Conservation (phyloP, 106 monocot species). For the Triglochin maritima region DNA sequence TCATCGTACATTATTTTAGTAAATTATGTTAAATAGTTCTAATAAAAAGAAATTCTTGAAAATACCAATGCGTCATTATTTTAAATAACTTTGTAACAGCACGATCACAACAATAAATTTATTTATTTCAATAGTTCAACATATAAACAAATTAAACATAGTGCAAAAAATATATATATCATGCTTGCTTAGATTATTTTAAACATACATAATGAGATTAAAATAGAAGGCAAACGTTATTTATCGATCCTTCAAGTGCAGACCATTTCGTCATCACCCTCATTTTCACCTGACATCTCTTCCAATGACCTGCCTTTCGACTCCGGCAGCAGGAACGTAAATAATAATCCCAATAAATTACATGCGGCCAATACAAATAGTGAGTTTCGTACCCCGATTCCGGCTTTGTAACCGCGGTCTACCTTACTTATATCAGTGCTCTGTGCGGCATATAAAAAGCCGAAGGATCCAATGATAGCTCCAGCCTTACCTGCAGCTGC, state of each 20-base stretch:
- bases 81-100: no score
- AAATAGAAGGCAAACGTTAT: no score
- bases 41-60: no score
- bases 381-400: constrained; percentile 13
- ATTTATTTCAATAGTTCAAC: no score
- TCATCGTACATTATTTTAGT: no score
- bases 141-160: no score
- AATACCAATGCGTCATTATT: no score
- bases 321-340: constrained; percentile 15
- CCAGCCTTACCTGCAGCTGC: constrained; percentile 51
- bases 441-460: constrained; percentile 14
- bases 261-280: not conserved
- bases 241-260: not conserved
- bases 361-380: constrained; percentile 11
- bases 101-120: no score
- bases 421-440: not conserved
- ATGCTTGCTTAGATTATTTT: no score
- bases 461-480: constrained; percentile 29
- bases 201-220: no score
- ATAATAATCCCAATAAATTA: constrained; percentile 5
- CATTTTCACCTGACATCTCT: constrained; percentile 17
- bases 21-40: no score
- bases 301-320: constrained; percentile 20
- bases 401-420: constrained; percentile 5
- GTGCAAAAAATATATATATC: no score